These are phyloP conservation scores for Drosera capensis DNA, from an alignment of 148 eudicot species.

Conservation along the genomic window DNA sequence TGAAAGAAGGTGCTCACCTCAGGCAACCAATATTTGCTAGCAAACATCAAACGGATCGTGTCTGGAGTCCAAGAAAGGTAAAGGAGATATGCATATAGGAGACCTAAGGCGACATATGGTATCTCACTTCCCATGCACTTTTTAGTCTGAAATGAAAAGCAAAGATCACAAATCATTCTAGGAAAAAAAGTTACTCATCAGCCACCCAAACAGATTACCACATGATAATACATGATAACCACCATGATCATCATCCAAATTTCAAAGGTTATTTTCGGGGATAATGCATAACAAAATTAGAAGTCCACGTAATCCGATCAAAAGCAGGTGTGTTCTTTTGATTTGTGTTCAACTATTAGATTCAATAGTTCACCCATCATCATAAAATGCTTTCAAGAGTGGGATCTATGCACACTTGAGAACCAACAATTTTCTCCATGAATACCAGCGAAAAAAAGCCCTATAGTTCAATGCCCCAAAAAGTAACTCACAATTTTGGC, in stretches of 20 bases:
- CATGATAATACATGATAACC: too few relatives aligned
- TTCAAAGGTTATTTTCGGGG: too few relatives aligned
- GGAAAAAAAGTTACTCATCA: too few relatives aligned
- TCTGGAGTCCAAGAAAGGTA: constrained; percentile 96
- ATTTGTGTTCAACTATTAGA: too few relatives aligned
- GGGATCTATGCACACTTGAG: neutral
- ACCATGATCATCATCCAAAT: too few relatives aligned
- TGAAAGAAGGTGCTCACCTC: constrained; percentile 50
- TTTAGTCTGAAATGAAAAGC: constrained; percentile 80
- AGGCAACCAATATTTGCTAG: constrained; percentile 83
- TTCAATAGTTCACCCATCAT: neutral
- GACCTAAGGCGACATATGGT: constrained; percentile 62
- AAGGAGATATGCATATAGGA: constrained; percentile 57
- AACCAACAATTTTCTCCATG: neutral
- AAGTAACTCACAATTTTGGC: constrained; percentile 52
- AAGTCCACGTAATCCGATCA: too few relatives aligned
- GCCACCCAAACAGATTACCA: too few relatives aligned
- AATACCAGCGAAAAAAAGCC: neutral
- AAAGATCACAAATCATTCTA: too few relatives aligned
- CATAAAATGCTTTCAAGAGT: neutral
- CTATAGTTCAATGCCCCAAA: neutral
- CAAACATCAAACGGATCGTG: constrained; percentile 60
- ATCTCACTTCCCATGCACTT: constrained; percentile 53
- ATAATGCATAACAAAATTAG: too few relatives aligned
- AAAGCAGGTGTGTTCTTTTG: too few relatives aligned